Conservation (phyloP, 2,329 filamentous ascomycete species). For the Cytospora paraplurivora region DNA sequence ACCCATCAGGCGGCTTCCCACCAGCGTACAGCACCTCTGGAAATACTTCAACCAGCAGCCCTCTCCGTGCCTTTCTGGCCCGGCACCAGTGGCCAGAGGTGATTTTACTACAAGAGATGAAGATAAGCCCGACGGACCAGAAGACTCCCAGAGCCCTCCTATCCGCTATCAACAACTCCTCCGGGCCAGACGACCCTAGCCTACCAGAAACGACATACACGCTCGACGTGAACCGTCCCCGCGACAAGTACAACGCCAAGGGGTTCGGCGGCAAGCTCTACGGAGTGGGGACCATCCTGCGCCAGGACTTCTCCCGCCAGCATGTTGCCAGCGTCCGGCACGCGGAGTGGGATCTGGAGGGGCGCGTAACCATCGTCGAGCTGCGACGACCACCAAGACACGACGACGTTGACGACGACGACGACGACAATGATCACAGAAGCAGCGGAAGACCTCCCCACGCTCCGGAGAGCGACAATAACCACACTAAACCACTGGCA, state of each 20-base stretch:
- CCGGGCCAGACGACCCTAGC: constrained; percentile 7
- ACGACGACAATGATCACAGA: background rate
- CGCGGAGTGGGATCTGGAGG: constrained; percentile 55
- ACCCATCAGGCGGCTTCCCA: background rate
- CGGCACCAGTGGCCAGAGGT: constrained; percentile 35
- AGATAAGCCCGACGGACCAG: constrained; percentile 29
- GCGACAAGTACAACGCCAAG: constrained; percentile 51
- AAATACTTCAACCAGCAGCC: background rate
- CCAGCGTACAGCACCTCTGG: background rate
- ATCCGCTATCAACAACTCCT: constrained; percentile 30
- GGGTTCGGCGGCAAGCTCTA: constrained; percentile 54
- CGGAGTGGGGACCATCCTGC: constrained; percentile 53
- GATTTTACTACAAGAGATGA: constrained; percentile 35
- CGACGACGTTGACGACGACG: background rate
- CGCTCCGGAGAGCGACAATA: constrained; percentile 16
- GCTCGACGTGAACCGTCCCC: constrained; percentile 49
- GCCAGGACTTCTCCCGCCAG: constrained; percentile 43
- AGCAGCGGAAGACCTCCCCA: too few relatives aligned
- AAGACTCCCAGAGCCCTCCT: constrained; percentile 28
- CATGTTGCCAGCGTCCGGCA: constrained; percentile 39
- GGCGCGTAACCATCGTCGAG: constrained; percentile 51
- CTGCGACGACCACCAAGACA: background rate
- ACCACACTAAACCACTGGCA: constrained; percentile 36
- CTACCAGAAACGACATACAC: constrained; percentile 28
- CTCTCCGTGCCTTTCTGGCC: constrained; percentile 31